A percentile compares a stretch with the other conserved stretches of the same genome.
These are phyloP conservation scores for Geotrichum histeridarum DNA, from an alignment of 1,139 yeast genomes.

Conservation along the genomic window DNA sequence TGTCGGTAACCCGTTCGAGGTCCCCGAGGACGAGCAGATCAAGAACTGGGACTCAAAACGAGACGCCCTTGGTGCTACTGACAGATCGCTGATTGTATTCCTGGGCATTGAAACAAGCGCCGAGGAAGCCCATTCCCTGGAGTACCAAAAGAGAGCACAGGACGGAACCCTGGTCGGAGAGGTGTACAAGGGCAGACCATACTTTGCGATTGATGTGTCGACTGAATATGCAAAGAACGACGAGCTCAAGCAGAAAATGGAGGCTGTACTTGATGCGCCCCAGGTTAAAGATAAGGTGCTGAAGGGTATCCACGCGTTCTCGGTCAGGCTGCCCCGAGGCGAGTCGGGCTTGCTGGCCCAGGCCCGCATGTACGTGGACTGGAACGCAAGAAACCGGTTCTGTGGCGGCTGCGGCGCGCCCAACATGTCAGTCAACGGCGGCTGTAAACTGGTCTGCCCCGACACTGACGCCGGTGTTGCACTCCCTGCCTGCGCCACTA, in stretches of 20 bases:
- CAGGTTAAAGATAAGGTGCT: constrained; percentile 33
- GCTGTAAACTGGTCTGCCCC: constrained; percentile 69
- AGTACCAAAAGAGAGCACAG: constrained; percentile 1
- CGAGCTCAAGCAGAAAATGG: constrained; percentile 15
- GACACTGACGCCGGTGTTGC: constrained; percentile 33
- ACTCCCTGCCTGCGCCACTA: constrained; percentile 35
- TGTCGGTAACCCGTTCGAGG: constrained; percentile 36
- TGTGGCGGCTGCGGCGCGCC: constrained; percentile 86
- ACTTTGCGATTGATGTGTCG: constrained; percentile 69
- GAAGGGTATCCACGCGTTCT: constrained; percentile 31
- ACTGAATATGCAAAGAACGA: constrained; percentile 18
- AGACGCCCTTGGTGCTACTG: constrained; percentile 38
- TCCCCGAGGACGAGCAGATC: constrained; percentile 29
- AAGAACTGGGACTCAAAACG: constrained; percentile 35
- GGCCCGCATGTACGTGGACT: constrained; percentile 78
- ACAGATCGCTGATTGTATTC: constrained; percentile 49
- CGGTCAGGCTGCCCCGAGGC: constrained; percentile 28
- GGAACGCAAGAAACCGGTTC: constrained; percentile 68
- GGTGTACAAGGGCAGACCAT: constrained; percentile 64
- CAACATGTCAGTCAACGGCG: constrained; percentile 71
- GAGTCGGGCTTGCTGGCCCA: constrained; percentile 68
- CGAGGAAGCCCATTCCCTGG: not conserved
- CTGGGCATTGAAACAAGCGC: constrained; percentile 61
- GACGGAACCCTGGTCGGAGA: constrained; percentile 31
- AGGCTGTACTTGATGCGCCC: constrained; percentile 31